phyloP scores from a whole-genome alignment of 495 filamentous ascomycete species.

The Xylaria bambusicola region DNA sequence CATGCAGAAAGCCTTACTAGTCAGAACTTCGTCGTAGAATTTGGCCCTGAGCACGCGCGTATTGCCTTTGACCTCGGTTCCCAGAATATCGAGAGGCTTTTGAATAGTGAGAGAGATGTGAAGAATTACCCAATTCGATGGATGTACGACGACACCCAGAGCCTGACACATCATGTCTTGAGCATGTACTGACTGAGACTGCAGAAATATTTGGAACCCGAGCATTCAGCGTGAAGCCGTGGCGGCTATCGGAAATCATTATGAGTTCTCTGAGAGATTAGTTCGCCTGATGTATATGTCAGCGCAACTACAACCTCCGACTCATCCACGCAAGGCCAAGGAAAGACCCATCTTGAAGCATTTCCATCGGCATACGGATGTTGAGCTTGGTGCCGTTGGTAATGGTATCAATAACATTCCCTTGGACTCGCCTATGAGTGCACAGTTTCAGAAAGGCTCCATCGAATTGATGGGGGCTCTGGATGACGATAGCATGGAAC shows the following conservation, averaged over 20 bases:
- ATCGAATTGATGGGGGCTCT: background rate
- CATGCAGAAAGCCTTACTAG: constrained; percentile 44
- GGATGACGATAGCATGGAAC: constrained; percentile 25
- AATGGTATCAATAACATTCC: constrained; percentile 17
- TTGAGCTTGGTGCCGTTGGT: constrained; percentile 20
- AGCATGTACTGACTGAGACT: constrained; percentile 16
- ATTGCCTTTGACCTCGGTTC: constrained; percentile 60
- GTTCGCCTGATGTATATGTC: constrained; percentile 58
- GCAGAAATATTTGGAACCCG: constrained; percentile 73
- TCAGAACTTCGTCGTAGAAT: constrained; percentile 71
- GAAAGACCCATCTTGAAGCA: constrained; percentile 13
- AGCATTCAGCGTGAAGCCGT: constrained; percentile 60
- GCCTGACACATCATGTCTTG: background rate
- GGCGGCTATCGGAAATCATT: constrained; percentile 53
- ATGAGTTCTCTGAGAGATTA: constrained; percentile 68
- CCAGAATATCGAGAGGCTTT: constrained; percentile 43
- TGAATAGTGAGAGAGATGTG: constrained; percentile 19
- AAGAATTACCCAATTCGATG: constrained; percentile 52
- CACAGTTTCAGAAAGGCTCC: constrained; percentile 17
- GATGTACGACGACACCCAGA: constrained; percentile 57
- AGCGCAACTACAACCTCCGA: constrained; percentile 12
- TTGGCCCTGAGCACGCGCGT: constrained; percentile 63
- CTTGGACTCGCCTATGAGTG: constrained; percentile 9
- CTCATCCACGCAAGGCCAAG: constrained; percentile 19
- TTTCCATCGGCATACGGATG: constrained; percentile 21